A percentile compares a stretch with the other conserved stretches of the same genome.
phyloP scores from a whole-genome alignment of 192 early-diverging fungal species.

The Chytriomyces hyalinus region DNA sequence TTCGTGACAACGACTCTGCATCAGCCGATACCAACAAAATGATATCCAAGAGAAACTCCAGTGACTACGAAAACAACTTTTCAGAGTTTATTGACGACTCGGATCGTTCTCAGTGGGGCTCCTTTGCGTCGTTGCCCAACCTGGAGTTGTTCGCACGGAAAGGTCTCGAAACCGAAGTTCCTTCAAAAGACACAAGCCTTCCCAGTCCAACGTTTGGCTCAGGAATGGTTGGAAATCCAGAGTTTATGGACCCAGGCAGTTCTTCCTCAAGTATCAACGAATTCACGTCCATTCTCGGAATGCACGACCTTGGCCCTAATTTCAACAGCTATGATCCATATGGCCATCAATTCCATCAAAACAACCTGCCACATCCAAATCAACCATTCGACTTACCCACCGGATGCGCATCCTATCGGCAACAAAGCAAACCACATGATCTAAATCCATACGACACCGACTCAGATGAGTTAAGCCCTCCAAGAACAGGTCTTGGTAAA shows the following conservation, averaged over 20 bases:
- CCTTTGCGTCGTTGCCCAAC: too few relatives aligned
- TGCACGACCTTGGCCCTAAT: slow-evolving; percentile 3
- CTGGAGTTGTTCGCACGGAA: too few relatives aligned
- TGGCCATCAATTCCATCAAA: not conserved
- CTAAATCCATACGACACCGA: not conserved
- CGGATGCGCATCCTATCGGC: not conserved
- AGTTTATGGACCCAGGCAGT: not conserved
- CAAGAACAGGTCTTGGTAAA: not conserved
- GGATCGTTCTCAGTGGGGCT: too few relatives aligned
- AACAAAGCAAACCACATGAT: too few relatives aligned
- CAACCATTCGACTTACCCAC: not conserved
- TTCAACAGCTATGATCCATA: slow-evolving; percentile 18
- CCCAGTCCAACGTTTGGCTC: not conserved
- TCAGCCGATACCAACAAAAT: not conserved
- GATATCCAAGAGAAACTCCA: too few relatives aligned
- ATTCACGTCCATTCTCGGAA: slow-evolving; percentile 7
- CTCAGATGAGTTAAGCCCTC: not conserved
- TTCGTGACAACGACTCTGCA: slow-evolving; percentile 13
- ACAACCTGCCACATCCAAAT: not conserved
- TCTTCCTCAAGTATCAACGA: slow-evolving; percentile 29
- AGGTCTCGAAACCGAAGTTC: too few relatives aligned
- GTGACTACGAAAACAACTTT: too few relatives aligned
- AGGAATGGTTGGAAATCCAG: slow-evolving; percentile 30
- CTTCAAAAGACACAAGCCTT: not conserved
- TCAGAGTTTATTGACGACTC: too few relatives aligned